These are phyloP conservation scores for Phytophthora idaei DNA, from an alignment of 352 stramenopile species.

Conservation along the genomic window DNA sequence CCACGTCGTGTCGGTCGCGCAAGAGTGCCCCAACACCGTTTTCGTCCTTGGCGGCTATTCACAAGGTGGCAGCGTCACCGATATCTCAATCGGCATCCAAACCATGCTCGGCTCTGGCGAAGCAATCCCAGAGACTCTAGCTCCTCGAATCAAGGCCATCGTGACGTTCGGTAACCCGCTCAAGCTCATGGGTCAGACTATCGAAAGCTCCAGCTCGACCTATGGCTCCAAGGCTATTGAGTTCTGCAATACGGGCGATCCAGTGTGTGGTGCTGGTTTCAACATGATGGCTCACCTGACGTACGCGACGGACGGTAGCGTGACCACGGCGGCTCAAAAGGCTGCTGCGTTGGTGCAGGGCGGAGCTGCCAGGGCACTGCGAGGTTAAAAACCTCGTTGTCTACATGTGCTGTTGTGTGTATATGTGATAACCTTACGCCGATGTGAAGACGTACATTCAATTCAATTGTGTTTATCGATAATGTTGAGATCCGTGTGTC, in stretches of 20 bases:
- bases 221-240: conserved; percentile 38
- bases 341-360: conserved; percentile 27
- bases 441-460: conserved; percentile 1
- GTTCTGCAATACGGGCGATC: conserved; percentile 34
- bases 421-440: neutral
- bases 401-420: neutral
- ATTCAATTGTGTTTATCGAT: neutral
- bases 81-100: conserved; percentile 34
- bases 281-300: conserved; percentile 37
- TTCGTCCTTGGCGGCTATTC: conserved; percentile 42
- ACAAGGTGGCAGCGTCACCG: conserved; percentile 35
- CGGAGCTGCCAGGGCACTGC: conserved; percentile 5
- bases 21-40: conserved; percentile 34
- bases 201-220: conserved; percentile 25
- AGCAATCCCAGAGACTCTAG: conserved; percentile 22
- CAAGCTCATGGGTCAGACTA: conserved; percentile 29
- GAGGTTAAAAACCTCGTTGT: neutral
- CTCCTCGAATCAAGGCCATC: conserved; percentile 35
- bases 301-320: conserved; percentile 36
- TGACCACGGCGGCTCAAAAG: conserved; percentile 25
- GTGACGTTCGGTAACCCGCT: conserved; percentile 44
- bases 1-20: conserved; percentile 30
- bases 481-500: neutral
- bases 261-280: conserved; percentile 32
- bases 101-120: conserved; percentile 26